Evolutionary conservation across 1,139 yeast genomes (phyloP), one percentile per base, ranked within the genome.

Genomic region (Yamadazyma mexicana): DNA sequence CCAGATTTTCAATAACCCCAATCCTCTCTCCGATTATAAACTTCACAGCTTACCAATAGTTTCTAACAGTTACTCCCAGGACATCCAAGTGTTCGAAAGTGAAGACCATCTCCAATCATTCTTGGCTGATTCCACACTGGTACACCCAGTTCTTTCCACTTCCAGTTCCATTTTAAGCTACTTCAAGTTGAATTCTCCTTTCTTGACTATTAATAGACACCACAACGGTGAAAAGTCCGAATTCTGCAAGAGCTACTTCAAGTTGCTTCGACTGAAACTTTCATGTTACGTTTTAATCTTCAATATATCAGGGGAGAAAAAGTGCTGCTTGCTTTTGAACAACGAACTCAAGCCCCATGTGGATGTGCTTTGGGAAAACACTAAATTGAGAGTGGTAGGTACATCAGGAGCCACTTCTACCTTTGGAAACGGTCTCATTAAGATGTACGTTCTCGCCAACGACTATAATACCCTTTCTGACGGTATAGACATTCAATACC

Each of bases 361-460:
- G 7, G 75, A 69, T 44, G 55, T 64, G 24, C 41, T 49, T 20
- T 59, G 56, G 48, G 51, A 54, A 27, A 51, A 49, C 24, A 58
- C 69, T 18, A 64, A 64, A 39, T 50, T 69, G 20, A 53, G 75
- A 22, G 51, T 66, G 3, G 42, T 49, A 28, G 75, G 75, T 0
- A 58, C 65, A 1, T 58, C 71, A 3, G 73, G 72, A 0, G 62
- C 68, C 3, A 52, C 70, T 1, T 65, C 74, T 8, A 64, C 73
- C 1, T 66, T 68, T 44, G 73, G 72, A 7, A 63, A 59, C 38
- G 65, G 69, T 1, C 48, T 60, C 10, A 52, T 67, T 29, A 56
- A 59, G 35, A 38, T 64, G 25, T 59, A 47, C 38, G 56, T 65
- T 6, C 51, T 69, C 54, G 43, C 50, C 11, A 43, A 49, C 2